Evolutionary conservation across 164 flowering plant species (phyloP).

Genomic region (Akebia trifoliata): DNA sequence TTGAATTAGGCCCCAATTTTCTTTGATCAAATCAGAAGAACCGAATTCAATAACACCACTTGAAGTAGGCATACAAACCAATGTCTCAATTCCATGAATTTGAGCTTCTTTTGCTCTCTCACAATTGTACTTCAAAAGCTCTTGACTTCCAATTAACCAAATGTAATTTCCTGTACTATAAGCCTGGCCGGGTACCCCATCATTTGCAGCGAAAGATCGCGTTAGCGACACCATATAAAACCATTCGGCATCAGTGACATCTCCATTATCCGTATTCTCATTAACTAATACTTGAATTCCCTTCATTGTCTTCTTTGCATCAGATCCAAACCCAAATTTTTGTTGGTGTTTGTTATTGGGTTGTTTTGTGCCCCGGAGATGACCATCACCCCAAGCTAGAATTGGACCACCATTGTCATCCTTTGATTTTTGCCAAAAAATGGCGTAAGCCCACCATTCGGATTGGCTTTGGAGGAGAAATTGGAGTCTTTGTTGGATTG

Average conservation of each 20-base stretch:
- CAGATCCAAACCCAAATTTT: constrained; percentile 4
- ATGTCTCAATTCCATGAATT: constrained; percentile 51
- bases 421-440: constrained; percentile 56
- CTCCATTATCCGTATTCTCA: constrained; percentile 21
- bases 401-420: constrained; percentile 26
- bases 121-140: constrained; percentile 35
- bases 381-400: constrained; percentile 71
- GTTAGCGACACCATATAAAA: constrained; percentile 60
- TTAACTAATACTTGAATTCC: constrained; percentile 27
- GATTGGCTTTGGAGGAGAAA: constrained; percentile 38
- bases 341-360: background rate
- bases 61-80: constrained; percentile 46
- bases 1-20: constrained; percentile 39
- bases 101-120: constrained; percentile 55
- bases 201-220: constrained; percentile 38
- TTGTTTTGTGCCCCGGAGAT: constrained; percentile 36
- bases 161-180: constrained; percentile 32
- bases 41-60: constrained; percentile 60
- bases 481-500: constrained; percentile 53
- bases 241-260: constrained; percentile 57
- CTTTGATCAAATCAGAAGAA: constrained; percentile 37
- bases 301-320: constrained; percentile 23
- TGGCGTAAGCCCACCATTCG: constrained; percentile 69
- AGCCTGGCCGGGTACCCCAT: constrained; percentile 39
- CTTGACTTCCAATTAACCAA: constrained; percentile 43